These are phyloP conservation scores for Pythium vanterpoolii DNA, from an alignment of 352 stramenopile genomes.

Conservation along the genomic window DNA sequence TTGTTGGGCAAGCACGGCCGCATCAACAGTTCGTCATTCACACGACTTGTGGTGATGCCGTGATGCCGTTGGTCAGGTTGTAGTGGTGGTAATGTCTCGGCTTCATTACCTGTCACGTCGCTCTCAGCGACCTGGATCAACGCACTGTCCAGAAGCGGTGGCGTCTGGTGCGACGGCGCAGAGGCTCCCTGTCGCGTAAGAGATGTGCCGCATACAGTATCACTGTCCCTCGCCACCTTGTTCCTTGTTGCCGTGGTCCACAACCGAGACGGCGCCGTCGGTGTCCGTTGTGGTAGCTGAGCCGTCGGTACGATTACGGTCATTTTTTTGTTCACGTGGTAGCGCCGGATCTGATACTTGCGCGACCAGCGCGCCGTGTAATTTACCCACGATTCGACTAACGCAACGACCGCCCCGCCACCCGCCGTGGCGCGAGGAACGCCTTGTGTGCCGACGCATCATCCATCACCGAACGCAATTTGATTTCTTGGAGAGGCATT, in stretches of 20 bases:
- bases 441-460: background rate
- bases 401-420: background rate
- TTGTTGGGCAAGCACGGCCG: background rate
- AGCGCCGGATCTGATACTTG: background rate
- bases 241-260: no score
- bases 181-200: no score
- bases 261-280: background rate
- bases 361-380: background rate
- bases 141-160: no score
- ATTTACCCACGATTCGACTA: background rate
- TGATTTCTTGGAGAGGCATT: no score
- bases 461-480: background rate
- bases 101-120: no score
- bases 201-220: no score
- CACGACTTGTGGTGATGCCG: no score
- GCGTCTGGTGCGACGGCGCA: no score
- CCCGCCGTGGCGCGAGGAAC: background rate
- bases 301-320: background rate
- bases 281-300: background rate
- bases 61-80: no score
- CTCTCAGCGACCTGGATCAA: no score
- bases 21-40: background rate
- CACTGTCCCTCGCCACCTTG: no score
- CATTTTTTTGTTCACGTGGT: background rate
- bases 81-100: no score